Conservation (phyloP, 768 basidiomycete genomes). For the Nevesoporus exiguus region DNA sequence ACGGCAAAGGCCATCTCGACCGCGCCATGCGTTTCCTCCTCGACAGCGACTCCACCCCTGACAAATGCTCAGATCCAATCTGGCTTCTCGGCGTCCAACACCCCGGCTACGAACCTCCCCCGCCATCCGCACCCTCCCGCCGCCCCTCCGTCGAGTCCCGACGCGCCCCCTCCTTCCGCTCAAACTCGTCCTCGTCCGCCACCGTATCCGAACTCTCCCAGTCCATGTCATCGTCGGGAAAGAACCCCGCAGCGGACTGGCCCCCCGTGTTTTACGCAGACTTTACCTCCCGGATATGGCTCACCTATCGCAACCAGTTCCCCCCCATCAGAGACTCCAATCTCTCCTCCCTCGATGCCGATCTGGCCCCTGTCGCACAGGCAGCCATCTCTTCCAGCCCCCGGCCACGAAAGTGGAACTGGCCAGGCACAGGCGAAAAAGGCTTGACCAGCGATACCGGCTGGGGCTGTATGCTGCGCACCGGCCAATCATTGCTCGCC, state of each 20-base stretch:
- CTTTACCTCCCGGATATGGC: slow-evolving; percentile 85
- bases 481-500: slow-evolving; percentile 80
- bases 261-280: slow-evolving; percentile 83
- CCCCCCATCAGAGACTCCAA: slow-evolving; percentile 69
- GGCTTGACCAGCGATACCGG: slow-evolving; percentile 84
- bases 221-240: slow-evolving; percentile 33
- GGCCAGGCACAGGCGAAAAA: slow-evolving; percentile 62
- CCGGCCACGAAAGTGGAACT: slow-evolving; percentile 55
- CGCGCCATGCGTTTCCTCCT: slow-evolving; percentile 87
- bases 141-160: slow-evolving; percentile 42
- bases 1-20: slow-evolving; percentile 74
- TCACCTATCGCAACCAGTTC: slow-evolving; percentile 90
- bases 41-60: slow-evolving; percentile 84
- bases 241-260: slow-evolving; percentile 49
- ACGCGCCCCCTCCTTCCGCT: slow-evolving; percentile 42
- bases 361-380: slow-evolving; percentile 28
- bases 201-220: slow-evolving; percentile 35
- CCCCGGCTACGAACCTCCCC: slow-evolving; percentile 60
- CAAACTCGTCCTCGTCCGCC: slow-evolving; percentile 41
- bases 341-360: slow-evolving; percentile 41
- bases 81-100: slow-evolving; percentile 89
- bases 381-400: slow-evolving; percentile 41
- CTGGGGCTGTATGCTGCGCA: slow-evolving; percentile 92
- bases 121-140: slow-evolving; percentile 27
- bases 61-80: slow-evolving; percentile 77